phyloP scores from a whole-genome alignment of 2,329 filamentous ascomycete species.

The Paecilomyces formosus region DNA sequence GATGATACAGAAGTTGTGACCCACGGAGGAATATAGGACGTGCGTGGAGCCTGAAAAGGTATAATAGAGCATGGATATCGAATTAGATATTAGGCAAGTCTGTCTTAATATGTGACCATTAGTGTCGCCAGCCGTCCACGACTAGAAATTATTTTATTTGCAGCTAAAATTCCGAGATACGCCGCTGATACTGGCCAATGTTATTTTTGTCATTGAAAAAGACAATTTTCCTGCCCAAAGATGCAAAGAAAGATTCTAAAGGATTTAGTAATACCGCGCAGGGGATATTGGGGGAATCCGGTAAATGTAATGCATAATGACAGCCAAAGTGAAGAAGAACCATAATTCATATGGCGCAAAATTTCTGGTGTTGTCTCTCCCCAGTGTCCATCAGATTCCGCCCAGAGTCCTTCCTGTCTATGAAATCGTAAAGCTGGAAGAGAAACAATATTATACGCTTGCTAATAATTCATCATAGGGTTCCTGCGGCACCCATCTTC shows the following conservation, averaged over 20 bases:
- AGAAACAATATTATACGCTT: slow-evolving; percentile 1
- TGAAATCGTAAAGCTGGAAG: neutral
- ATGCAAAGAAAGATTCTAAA: neutral
- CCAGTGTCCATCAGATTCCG: neutral
- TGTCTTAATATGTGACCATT: neutral
- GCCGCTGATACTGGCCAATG: neutral
- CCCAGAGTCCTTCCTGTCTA: neutral
- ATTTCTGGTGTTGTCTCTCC: neutral
- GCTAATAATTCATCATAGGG: slow-evolving; percentile 1
- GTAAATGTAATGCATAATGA: neutral
- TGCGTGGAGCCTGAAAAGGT: neutral
- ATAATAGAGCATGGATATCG: neutral
- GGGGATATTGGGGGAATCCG: neutral
- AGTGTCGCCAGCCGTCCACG: neutral
- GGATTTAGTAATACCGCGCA: neutral
- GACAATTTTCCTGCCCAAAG: neutral
- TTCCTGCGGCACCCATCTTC: slow-evolving; percentile 8
- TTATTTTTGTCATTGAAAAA: neutral
- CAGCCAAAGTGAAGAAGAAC: neutral
- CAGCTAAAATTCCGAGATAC: neutral
- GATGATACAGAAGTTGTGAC: slow-evolving; percentile 8
- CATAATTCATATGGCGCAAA: neutral
- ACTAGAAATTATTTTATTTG: neutral
- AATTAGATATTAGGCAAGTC: neutral
- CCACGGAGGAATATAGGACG: slow-evolving; percentile 9